Percentiles rank a stretch among this genome's conserved stretches.
Conservation (phyloP, 495 filamentous ascomycete species). For the Parmelia sp. region DNA sequence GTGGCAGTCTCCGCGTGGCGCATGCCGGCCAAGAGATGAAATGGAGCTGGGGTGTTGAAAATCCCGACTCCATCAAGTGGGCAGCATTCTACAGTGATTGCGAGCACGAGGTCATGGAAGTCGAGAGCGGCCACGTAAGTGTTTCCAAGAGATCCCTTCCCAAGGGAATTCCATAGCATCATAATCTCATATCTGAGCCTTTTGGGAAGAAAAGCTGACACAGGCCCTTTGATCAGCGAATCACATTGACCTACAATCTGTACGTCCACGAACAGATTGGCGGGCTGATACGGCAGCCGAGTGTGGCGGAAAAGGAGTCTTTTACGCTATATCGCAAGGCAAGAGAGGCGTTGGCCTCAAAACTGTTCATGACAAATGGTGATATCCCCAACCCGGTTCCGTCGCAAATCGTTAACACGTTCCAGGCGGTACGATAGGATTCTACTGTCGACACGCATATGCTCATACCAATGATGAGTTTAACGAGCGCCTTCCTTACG, state of each 20-base stretch:
- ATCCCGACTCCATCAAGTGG: constrained; percentile 40
- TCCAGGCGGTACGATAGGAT: constrained; percentile 31
- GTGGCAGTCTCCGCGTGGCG: constrained; percentile 29
- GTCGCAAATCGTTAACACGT: no score
- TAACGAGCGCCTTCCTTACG: constrained; percentile 14
- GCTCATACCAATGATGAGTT: constrained; percentile 23
- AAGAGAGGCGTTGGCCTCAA: background rate
- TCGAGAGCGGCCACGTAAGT: constrained; percentile 46
- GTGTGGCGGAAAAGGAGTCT: background rate
- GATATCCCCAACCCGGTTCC: no score
- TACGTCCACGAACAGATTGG: constrained; percentile 30
- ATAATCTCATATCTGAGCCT: no score
- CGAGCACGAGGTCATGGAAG: constrained; percentile 53
- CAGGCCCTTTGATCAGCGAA: no score
- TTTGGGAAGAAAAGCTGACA: no score
- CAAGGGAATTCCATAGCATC: no score
- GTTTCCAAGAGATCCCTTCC: no score
- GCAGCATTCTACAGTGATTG: constrained; percentile 58
- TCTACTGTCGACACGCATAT: constrained; percentile 35
- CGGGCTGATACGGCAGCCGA: background rate
- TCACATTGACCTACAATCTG: constrained; percentile 57
- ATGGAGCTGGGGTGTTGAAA: constrained; percentile 40
- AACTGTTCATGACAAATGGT: constrained; percentile 5
- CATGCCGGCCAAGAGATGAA: constrained; percentile 28
- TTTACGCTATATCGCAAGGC: background rate